A percentile compares a stretch with the other conserved stretches of the same genome.
These are phyloP conservation scores for Piedraia hortae DNA, from an alignment of 2,329 filamentous ascomycete species.

Conservation along the genomic window DNA sequence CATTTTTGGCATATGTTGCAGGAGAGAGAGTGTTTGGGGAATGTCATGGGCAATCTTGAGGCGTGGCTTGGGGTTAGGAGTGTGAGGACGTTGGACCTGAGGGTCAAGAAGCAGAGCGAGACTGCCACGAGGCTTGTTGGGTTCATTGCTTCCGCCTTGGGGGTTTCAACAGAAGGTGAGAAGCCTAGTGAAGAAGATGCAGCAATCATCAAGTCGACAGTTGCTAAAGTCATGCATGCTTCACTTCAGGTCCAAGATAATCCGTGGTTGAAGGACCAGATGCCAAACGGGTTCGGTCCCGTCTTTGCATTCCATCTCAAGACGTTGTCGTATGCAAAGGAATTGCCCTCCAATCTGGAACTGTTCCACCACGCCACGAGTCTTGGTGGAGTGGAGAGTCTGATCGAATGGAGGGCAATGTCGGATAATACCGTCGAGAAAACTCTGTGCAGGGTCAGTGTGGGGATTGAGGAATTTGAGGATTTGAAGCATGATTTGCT, in stretches of 20 bases:
- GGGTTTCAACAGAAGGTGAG: too few species aligned
- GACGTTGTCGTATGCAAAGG: constrained; percentile 30
- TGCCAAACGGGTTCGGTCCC: constrained; percentile 73
- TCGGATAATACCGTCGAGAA: constrained; percentile 46
- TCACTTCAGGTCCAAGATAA: constrained; percentile 43
- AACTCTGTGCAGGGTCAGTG: constrained; percentile 48
- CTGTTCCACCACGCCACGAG: constrained; percentile 91
- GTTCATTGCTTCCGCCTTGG: constrained; percentile 29
- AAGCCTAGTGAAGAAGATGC: constrained; percentile 18
- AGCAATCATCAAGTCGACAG: constrained; percentile 22
- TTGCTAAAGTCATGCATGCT: constrained; percentile 44
- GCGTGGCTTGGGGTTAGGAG: constrained; percentile 77
- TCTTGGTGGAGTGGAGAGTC: constrained; percentile 72
- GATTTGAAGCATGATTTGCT: constrained; percentile 55
- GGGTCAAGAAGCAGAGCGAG: constrained; percentile 48
- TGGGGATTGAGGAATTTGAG: constrained; percentile 67
- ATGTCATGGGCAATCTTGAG: constrained; percentile 70
- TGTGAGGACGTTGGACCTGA: constrained; percentile 58
- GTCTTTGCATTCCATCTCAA: constrained; percentile 55
- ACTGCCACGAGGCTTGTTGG: constrained; percentile 41
- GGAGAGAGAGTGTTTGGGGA: constrained; percentile 54
- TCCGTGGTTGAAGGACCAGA: constrained; percentile 54
- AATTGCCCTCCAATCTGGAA: constrained; percentile 46
- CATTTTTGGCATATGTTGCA: constrained; percentile 25
- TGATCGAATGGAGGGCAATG: constrained; percentile 94